Base-by-base conservation (phyloP, 352 stramenopile genomes). In the Phytophthora cactorum region DNA sequence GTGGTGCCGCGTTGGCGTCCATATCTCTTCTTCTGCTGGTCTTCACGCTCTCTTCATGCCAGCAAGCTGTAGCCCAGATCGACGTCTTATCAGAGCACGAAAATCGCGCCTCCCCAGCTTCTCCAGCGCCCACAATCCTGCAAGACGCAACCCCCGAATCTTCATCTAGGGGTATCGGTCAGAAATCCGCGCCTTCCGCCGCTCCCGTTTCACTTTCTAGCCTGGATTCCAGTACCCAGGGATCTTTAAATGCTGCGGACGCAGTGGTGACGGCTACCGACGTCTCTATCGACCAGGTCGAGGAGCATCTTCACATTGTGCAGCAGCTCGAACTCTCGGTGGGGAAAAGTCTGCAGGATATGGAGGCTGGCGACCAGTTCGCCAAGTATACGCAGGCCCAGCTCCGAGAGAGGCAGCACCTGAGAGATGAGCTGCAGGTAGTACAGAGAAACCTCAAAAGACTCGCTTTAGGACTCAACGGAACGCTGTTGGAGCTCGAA, bases 281-380 rank as follows among this genome's bases (percentile, higher is more conserved):
- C 47, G 59, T 90, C 2, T 91, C 86, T 4, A 94, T 94, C 41
- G 77, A 91, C 58, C 82, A 91, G 63, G 84, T 94, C 6, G 84
- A 90, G 58, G 80, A 86, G 17, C 86, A 94, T 74, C 62, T 94
- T 8, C 77, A 88, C 17, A 88, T 94, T 61, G 62, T 94, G 14
- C 79, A 91, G 63, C 73, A 91, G 50, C 66, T 94, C 2, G 84
- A 92, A 53, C 72, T 83, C 8, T 84, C 75, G 36, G 84, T 94
- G 34, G 82, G 74, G n/a, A 77, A 79, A 65, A 92, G 86, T 61
- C 76, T 94, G 51, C 75, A 82, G 7, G 49, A 84, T 28, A 77
- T 84, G 55, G 74, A 78, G 27, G 14, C 44, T 22, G 67, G 69
- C 34, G 66, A 72, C 43, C 57, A 75, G 39, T 57, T 71, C 10